phyloP scores from a whole-genome alignment of 2,329 filamentous ascomycete genomes.

The Colletotrichum costaricense region DNA sequence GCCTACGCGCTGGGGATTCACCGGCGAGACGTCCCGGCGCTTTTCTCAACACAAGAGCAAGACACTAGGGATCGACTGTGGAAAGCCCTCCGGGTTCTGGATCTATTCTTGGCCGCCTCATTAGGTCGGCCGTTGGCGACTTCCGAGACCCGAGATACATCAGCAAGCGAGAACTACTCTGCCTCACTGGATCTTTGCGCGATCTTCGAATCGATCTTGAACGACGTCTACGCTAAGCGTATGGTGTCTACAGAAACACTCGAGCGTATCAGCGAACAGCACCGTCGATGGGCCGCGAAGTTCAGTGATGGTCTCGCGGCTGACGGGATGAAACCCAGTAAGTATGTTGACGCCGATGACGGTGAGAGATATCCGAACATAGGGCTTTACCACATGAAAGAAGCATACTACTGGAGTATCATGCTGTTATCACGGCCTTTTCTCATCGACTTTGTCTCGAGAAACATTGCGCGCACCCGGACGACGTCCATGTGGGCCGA shows the following conservation, averaged over 20 bases:
- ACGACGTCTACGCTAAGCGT: conserved; percentile 47
- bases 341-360: conserved; percentile 31
- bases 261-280: conserved; percentile 42
- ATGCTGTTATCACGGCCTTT: conserved; percentile 51
- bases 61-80: conserved; percentile 45
- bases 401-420: conserved; percentile 52
- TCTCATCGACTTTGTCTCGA: conserved; percentile 44
- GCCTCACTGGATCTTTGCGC: conserved; percentile 46
- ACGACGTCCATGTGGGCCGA: neutral
- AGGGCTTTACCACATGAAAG: conserved; percentile 46
- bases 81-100: conserved; percentile 46
- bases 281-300: conserved; percentile 41
- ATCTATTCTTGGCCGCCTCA: conserved; percentile 47
- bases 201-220: conserved; percentile 50
- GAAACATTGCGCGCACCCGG: conserved; percentile 18
- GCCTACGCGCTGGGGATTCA: conserved; percentile 48
- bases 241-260: conserved; percentile 42
- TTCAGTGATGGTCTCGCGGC: conserved; percentile 35
- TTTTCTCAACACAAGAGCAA: conserved; percentile 42
- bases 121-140: conserved; percentile 48
- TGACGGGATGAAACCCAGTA: conserved; percentile 35
- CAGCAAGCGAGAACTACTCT: conserved; percentile 38
- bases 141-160: conserved; percentile 41
- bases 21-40: conserved; percentile 41
- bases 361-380: conserved; percentile 40